These are phyloP conservation scores for Chaetomiaceae sp. DNA, from an alignment of 2,329 filamentous ascomycete genomes.

Conservation along the genomic window DNA sequence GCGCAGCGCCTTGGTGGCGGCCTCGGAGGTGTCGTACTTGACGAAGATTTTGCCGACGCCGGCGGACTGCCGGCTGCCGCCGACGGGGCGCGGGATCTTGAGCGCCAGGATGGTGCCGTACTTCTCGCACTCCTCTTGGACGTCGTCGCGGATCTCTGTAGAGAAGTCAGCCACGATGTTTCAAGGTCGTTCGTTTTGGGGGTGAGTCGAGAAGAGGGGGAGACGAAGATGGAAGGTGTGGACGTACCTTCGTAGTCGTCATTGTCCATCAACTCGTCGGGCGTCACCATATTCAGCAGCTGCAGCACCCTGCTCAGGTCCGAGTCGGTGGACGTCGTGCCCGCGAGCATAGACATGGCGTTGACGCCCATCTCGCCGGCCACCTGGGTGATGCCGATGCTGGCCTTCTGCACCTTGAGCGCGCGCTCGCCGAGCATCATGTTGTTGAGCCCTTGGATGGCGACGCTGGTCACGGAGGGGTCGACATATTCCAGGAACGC, in stretches of 20 bases:
- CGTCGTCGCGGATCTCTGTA: slow-evolving; percentile 93
- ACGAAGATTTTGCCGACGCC: slow-evolving; percentile 98
- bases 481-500: slow-evolving; percentile 95
- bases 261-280: slow-evolving; percentile 86
- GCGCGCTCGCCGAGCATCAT: slow-evolving; percentile 88
- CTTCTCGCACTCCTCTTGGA: slow-evolving; percentile 87
- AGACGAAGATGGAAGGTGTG: too few species aligned
- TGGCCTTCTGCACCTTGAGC: slow-evolving; percentile 81
- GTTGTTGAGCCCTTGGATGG: slow-evolving; percentile 83
- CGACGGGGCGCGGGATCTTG: slow-evolving; percentile 84
- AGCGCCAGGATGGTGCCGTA: slow-evolving; percentile 80
- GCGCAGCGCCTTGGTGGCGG: slow-evolving; percentile 76
- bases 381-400: slow-evolving; percentile 89
- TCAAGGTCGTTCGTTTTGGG: too few species aligned
- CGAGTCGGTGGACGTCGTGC: slow-evolving; percentile 71
- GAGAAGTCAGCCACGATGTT: not conserved
- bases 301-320: slow-evolving; percentile 82
- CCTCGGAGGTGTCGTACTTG: slow-evolving; percentile 76
- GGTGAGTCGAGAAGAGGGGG: not conserved
- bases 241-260: slow-evolving; percentile 87
- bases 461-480: slow-evolving; percentile 68
- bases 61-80: slow-evolving; percentile 73
- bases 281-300: slow-evolving; percentile 96
- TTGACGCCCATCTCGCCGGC: slow-evolving; percentile 93
- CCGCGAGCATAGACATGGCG: slow-evolving; percentile 95